phyloP scores from a whole-genome alignment of 2,329 filamentous ascomycete species.

The Bipolaris bicolor region DNA sequence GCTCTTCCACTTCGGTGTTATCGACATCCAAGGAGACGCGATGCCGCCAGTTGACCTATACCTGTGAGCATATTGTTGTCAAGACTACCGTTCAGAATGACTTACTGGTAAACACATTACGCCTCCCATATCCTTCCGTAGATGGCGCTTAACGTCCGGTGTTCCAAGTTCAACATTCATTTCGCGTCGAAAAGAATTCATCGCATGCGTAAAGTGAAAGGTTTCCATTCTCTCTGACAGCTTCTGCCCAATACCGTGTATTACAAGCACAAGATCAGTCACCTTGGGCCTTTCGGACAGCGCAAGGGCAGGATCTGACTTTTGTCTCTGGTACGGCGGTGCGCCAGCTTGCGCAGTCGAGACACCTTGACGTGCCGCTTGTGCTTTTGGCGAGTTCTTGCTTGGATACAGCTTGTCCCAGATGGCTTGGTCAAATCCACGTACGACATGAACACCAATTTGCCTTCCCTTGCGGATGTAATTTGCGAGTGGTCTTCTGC shows the following conservation, averaged over 20 bases:
- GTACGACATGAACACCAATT: slow-evolving; percentile 84
- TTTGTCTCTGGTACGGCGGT: slow-evolving; percentile 49
- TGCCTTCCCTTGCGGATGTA: slow-evolving; percentile 79
- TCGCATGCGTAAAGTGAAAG: slow-evolving; percentile 95
- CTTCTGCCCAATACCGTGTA: slow-evolving; percentile 97
- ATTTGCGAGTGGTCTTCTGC: slow-evolving; percentile 78
- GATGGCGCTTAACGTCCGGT: slow-evolving; percentile 73
- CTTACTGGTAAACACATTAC: slow-evolving; percentile 84
- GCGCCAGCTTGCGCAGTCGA: slow-evolving; percentile 53
- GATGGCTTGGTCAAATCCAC: slow-evolving; percentile 78
- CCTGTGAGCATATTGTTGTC: slow-evolving; percentile 16
- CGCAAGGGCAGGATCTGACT: slow-evolving; percentile 65
- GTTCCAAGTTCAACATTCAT: slow-evolving; percentile 83
- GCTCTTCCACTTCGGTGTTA: slow-evolving; percentile 56
- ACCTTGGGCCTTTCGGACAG: slow-evolving; percentile 71
- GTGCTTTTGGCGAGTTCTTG: slow-evolving; percentile 49
- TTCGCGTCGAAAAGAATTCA: slow-evolving; percentile 85
- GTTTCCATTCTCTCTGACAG: slow-evolving; percentile 93
- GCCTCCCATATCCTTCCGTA: slow-evolving; percentile 79
- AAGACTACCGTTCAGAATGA: neutral
- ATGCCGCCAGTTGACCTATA: slow-evolving; percentile 83
- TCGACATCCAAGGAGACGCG: slow-evolving; percentile 86
- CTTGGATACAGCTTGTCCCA: slow-evolving; percentile 77
- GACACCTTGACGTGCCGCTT: slow-evolving; percentile 53
- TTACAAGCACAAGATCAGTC: slow-evolving; percentile 86